Evolutionary conservation across 2,329 filamentous ascomycete genomes (phyloP), one percentile per base, ranked within the genome.

Genomic region (Botrytis byssoidea): DNA sequence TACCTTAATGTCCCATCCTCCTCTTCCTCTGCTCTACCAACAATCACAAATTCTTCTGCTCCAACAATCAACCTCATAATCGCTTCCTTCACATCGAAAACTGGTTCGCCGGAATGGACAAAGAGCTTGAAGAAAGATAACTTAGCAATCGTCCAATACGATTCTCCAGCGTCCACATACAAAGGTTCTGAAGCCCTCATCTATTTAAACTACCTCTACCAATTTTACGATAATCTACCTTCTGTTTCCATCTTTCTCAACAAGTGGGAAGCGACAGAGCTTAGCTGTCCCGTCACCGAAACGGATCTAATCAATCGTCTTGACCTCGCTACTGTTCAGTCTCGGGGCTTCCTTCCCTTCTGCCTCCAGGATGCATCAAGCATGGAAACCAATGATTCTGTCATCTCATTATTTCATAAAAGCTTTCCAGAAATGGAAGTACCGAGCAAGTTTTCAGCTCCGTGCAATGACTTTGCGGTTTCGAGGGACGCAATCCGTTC

Each of bases 11-110:
- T 32, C 16, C 44, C 46, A 20, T 67, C 32, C 32, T 55, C 32
- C 29, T 37, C 63, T n/a, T 65, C 42, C 42, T 48, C 64, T 37
- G 14, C 46, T 57, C 55, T 37, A 46, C 63, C 59, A 20, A 71
- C 42, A 32, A 35, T 48, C 44, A 46, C 69, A 22, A 40, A 44
- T 51, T 44, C 44, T 35, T 71, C 70, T 40, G n/a, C 70, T 37
- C 70, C 61, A 48, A 59, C 46, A 16, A 72, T 72, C 6, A 59
- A 35, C 32, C 48, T 72, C 25, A 29, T 72, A 10, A 60, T 72
- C 44, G 61, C 48, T 3, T 37, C 64, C 7, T 67, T 48, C 18
- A 20, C 46, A 29, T n/a, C 22, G 10, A 40, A 59, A 25, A 29
- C 1, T 1, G n/a, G 40, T 37, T 10, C 22, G 20, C 29, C 9